These are phyloP conservation scores for Pseudopyrenochaeta lycopersici DNA, from an alignment of 2,329 filamentous ascomycete species.

Conservation along the genomic window DNA sequence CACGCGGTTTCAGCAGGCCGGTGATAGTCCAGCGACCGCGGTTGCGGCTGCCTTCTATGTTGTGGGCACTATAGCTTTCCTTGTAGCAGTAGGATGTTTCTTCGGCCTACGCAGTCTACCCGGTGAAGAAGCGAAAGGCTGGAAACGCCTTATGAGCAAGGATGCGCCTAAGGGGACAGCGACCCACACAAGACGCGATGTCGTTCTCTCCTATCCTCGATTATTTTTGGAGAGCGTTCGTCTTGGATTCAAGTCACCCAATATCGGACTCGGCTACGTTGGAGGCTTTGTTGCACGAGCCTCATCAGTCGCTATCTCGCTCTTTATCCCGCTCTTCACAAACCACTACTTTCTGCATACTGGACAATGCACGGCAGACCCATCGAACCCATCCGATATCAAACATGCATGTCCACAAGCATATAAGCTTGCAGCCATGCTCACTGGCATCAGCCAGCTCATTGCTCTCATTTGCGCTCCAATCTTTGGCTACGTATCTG, in stretches of 20 bases:
- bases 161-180: slow-evolving; percentile 32
- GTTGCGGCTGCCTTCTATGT: slow-evolving; percentile 88
- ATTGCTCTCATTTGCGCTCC: slow-evolving; percentile 86
- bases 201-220: slow-evolving; percentile 64
- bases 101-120: slow-evolving; percentile 74
- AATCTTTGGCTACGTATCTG: slow-evolving; percentile 85
- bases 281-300: slow-evolving; percentile 95
- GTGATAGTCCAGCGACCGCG: slow-evolving; percentile 76
- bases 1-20: slow-evolving; percentile 76
- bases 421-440: slow-evolving; percentile 84
- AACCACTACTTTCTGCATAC: slow-evolving; percentile 88
- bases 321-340: slow-evolving; percentile 92
- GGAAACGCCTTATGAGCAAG: slow-evolving; percentile 54
- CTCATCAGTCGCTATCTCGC: slow-evolving; percentile 91
- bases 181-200: slow-evolving; percentile 56
- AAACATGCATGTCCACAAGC: slow-evolving; percentile 86
- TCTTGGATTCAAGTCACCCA: slow-evolving; percentile 77
- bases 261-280: slow-evolving; percentile 87
- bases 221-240: slow-evolving; percentile 53
- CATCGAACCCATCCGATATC: slow-evolving; percentile 65
- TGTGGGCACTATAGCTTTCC: slow-evolving; percentile 75
- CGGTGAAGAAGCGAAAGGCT: slow-evolving; percentile 82
- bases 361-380: slow-evolving; percentile 74
- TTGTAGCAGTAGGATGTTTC: slow-evolving; percentile 78
- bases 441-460: slow-evolving; percentile 90